A percentile compares a stretch with the other conserved stretches of the same genome.
These are phyloP conservation scores for Termitomyces sp. DNA, from an alignment of 768 basidiomycete genomes.

Conservation along the genomic window DNA sequence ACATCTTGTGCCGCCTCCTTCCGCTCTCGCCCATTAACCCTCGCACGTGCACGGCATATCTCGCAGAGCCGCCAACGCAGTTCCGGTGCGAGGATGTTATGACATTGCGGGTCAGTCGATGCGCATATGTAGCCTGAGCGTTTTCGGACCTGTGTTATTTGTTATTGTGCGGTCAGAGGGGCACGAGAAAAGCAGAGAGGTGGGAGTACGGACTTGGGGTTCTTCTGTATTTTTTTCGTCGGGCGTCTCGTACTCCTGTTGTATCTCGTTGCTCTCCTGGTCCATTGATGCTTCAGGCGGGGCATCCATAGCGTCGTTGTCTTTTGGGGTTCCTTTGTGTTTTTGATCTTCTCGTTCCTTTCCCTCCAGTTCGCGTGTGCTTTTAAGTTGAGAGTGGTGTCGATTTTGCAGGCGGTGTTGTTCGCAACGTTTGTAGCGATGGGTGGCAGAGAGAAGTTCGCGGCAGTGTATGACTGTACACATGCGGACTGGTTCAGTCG, in stretches of 20 bases:
- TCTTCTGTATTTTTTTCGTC: not conserved
- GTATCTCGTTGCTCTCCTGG: not conserved
- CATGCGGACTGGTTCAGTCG: constrained; percentile 36
- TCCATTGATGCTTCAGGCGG: not conserved
- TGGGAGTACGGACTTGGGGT: not conserved
- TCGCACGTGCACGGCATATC: constrained; percentile 32
- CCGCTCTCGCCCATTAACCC: constrained; percentile 20
- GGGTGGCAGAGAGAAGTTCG: constrained; percentile 39
- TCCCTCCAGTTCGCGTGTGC: constrained; percentile 35
- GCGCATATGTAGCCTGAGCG: constrained; percentile 25
- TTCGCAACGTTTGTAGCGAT: constrained; percentile 50
- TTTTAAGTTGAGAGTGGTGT: constrained; percentile 46
- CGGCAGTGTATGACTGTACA: constrained; percentile 57
- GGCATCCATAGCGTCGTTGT: not conserved
- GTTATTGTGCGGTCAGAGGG: not conserved
- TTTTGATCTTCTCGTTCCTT: not conserved
- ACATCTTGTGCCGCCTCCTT: constrained; percentile 1
- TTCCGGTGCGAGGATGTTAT: constrained; percentile 36
- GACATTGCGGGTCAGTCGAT: constrained; percentile 27
- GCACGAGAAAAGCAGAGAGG: not conserved
- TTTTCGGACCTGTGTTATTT: constrained; percentile 5
- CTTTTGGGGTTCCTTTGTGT: constrained; percentile 10
- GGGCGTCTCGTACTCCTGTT: not conserved
- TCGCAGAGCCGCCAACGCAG: constrained; percentile 48
- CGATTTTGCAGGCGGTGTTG: constrained; percentile 52